phyloP scores from a whole-genome alignment of 164 flowering plant species.

The Dillenia suffruticosa region DNA sequence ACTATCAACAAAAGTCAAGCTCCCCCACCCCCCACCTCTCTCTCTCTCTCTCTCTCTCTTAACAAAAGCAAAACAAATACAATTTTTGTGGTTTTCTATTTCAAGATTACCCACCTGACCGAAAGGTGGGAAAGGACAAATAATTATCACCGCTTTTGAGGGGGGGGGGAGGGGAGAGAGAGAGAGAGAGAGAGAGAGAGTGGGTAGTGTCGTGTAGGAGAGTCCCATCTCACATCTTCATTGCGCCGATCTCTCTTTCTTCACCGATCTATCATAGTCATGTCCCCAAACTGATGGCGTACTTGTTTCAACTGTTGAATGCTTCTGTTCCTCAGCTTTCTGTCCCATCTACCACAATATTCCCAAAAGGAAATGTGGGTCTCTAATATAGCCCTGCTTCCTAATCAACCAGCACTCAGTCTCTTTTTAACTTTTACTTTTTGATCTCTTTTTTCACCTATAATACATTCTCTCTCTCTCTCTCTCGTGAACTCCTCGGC shows the following conservation, averaged over 20 bases:
- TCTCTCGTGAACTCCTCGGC: too few species aligned
- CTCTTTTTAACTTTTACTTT: constrained; percentile 1
- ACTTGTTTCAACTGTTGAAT: constrained; percentile 53
- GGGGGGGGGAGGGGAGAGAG: constrained; percentile 10
- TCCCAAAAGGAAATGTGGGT: constrained; percentile 54
- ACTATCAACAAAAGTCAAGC: constrained; percentile 33
- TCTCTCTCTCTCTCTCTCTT: neutral
- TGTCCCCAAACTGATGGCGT: constrained; percentile 28
- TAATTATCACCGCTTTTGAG: constrained; percentile 30
- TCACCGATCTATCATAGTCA: constrained; percentile 37
- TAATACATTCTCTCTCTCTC: too few species aligned
- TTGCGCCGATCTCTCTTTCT: neutral
- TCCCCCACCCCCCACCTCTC: constrained; percentile 11
- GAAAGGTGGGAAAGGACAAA: constrained; percentile 10
- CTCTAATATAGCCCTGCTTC: constrained; percentile 30
- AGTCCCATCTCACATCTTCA: constrained; percentile 26
- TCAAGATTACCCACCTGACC: constrained; percentile 8
- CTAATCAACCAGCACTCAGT: constrained; percentile 42
- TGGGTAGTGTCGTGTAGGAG: neutral
- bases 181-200: constrained; percentile 4
- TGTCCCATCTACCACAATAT: constrained; percentile 73
- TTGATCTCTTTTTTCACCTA: too few species aligned
- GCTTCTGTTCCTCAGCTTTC: constrained; percentile 89
- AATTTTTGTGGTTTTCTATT: neutral
- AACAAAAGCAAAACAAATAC: constrained; percentile 9